Base-by-base conservation (phyloP, 176 grass and related monocot species). In the Chloris gayana region DNA sequence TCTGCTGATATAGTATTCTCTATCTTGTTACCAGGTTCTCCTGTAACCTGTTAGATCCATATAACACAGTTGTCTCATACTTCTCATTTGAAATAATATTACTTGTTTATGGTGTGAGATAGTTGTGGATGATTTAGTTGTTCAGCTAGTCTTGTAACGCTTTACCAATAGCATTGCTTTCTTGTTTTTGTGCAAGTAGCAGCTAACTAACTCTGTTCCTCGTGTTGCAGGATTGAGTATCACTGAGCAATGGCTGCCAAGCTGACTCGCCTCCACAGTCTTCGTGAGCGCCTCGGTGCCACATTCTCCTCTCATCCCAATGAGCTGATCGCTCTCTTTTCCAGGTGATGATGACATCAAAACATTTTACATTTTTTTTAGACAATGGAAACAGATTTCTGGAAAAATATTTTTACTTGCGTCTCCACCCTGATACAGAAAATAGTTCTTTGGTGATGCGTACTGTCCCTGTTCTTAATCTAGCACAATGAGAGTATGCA, bases 261-360 rank as follows among this genome's bases (percentile, higher is more conserved):
- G 56, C 70, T 99, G 65, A 95, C 92, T 67, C 96, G 96, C 30
- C 85, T 91, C 64, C 93, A 95, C 84, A 99, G 96, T 54, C 74
- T 95, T 14, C 82, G 91, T 0, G 96, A 99, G 64, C 88, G 96
- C 32, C 84, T 99, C 19, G 61, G 90, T 35, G 96, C 89, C 50
- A 91, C 93, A 5, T 88, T 99, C 56, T 83, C 96, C 22, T 89
- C 93, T 53, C 93, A 95, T 72, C 96, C 96, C 18, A 99, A 99
- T 82, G 96, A 99, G 76, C 68, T 99, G 80, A 91, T 99, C 49
- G 88, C 96, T n/a, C 87, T 99, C 64, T 99, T 99, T 14, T 91
- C 96, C 4, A 95, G 67, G 96, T 98, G 61, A 66, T 65, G 53
- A 70, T 65, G 51, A 73, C 54, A 65, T 76, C 11, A 81, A 59